A percentile compares a stretch with the other conserved stretches of the same genome.
phyloP scores from a whole-genome alignment of 2,329 filamentous ascomycete species.

The Fusarium domesticum region DNA sequence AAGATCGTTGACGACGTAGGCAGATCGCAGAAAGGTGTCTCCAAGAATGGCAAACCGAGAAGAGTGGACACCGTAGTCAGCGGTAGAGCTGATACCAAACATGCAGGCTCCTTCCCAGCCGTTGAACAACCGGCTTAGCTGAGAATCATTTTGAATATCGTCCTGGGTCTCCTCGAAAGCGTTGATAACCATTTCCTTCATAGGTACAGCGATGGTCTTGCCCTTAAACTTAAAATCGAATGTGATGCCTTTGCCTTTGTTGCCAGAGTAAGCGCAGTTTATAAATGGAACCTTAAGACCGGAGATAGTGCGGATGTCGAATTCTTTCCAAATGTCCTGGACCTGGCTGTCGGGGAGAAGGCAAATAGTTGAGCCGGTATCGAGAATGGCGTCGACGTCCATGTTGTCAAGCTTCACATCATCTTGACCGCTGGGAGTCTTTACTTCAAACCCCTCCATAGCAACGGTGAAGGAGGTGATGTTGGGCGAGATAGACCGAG shows the following conservation, averaged over 20 bases:
- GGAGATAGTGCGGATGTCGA: slow-evolving; percentile 46
- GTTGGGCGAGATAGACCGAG: slow-evolving; percentile 42
- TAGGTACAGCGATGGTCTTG: slow-evolving; percentile 46
- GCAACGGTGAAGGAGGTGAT: slow-evolving; percentile 39
- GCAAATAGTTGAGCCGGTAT: slow-evolving; percentile 69
- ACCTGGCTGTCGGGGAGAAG: slow-evolving; percentile 64
- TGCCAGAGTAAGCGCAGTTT: slow-evolving; percentile 48
- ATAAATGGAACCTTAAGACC: slow-evolving; percentile 47
- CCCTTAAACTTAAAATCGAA: slow-evolving; percentile 54
- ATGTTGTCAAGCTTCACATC: slow-evolving; percentile 35
- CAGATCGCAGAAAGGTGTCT: slow-evolving; percentile 56
- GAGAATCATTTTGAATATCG: slow-evolving; percentile 39
- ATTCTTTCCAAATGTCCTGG: slow-evolving; percentile 47
- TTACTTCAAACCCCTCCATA: slow-evolving; percentile 40
- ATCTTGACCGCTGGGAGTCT: slow-evolving; percentile 24
- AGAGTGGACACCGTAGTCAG: slow-evolving; percentile 31
- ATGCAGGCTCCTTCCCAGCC: slow-evolving; percentile 48
- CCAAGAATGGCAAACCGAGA: slow-evolving; percentile 48
- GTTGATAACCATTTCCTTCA: slow-evolving; percentile 53
- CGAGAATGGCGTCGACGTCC: slow-evolving; percentile 61
- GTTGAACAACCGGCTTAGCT: slow-evolving; percentile 32
- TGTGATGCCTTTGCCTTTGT: slow-evolving; percentile 42
- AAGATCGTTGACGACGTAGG: slow-evolving; percentile 56
- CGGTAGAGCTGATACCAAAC: slow-evolving; percentile 51
- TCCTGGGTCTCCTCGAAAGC: slow-evolving; percentile 37